Evolutionary conservation across 2,329 filamentous ascomycete genomes (phyloP).

Genomic region (Diaporthe capsici): DNA sequence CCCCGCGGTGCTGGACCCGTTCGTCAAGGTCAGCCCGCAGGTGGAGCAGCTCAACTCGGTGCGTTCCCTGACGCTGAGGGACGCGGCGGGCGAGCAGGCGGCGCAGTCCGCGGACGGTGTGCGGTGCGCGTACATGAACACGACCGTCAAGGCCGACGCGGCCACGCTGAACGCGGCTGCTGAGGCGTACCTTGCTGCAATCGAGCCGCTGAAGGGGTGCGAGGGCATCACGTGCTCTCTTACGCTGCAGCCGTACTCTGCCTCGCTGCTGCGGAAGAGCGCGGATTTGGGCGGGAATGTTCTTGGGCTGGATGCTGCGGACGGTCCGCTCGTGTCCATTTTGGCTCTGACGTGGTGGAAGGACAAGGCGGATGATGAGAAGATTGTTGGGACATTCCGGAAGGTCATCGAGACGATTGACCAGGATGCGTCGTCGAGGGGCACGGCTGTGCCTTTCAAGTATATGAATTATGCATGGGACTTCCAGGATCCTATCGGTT

Average conservation of each 20-base stretch:
- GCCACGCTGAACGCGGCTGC: constrained; percentile 17
- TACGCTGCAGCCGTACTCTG: constrained; percentile 44
- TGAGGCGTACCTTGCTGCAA: constrained; percentile 25
- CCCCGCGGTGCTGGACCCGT: constrained; percentile 41
- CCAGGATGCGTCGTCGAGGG: constrained; percentile 38
- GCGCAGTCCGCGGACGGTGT: constrained; percentile 10
- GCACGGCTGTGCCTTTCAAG: constrained; percentile 41
- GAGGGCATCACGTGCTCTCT: constrained; percentile 42
- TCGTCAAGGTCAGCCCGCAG: constrained; percentile 38
- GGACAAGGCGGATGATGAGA: constrained; percentile 43
- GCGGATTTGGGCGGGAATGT: constrained; percentile 42
- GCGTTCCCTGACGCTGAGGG: neutral
- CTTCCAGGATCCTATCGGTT: constrained; percentile 43
- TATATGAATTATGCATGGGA: constrained; percentile 46
- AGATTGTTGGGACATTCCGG: constrained; percentile 35
- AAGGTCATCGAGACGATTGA: constrained; percentile 41
- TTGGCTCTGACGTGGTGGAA: constrained; percentile 43
- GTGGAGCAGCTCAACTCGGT: constrained; percentile 30
- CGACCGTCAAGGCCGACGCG: constrained; percentile 24
- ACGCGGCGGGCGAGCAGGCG: constrained; percentile 19
- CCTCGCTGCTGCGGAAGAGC: constrained; percentile 42
- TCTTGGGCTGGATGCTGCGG: constrained; percentile 41
- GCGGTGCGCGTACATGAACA: constrained; percentile 37
- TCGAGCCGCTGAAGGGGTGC: constrained; percentile 42
- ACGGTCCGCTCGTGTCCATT: constrained; percentile 43